Evolutionary conservation across 75 land plant species (phyloP), one percentile per base, ranked within the genome.

Genomic region (Pseudotsuga menziesii): DNA sequence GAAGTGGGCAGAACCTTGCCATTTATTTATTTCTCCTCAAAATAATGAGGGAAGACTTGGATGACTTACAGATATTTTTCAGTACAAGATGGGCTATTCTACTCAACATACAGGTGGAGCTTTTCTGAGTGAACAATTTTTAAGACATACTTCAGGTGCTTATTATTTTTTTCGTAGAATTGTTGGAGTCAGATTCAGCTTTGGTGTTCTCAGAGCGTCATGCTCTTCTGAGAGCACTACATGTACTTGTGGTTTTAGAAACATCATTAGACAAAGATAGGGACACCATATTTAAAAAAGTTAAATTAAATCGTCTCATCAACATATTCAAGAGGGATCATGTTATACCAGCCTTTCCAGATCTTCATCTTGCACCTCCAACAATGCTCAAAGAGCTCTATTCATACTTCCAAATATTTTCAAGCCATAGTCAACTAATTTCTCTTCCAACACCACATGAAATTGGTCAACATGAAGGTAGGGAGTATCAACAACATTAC

Each of bases 61-160:
- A 97, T 83, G 99, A 97, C 79, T 81, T 97, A 60, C 99, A 97
- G 98, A 97, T 97, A 70, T 97, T 97, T 78, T 82, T 97, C 77
- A 97, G 99, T 85, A 97, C 97, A 73, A 90, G 97, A 77, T 97
- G 99, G 99, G 94, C 97, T 36, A 97, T 97, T 75, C 79, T 94
- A 97, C 83, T 75, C 79, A 97, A 97, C 83, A 81, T 97, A 83
- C 97, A 97, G 75, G 93, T 86, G 25, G 99, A 97, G 82, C 91
- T 97, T 78, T 94, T 94, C 61, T 29, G 94, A 29, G 90, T 91
- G 55, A 96, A 91, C 79, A 90, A 88, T 77, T 89, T 96, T 26
- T 94, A 96, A 78, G 96, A 93, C 75, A 91, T 93, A 59, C 91
- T 93, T 73, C 94, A 96, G 73, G 87, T 90, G 72, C 92, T 93